Evolutionary conservation across 441 rosid species (phyloP), one percentile per base, ranked within the genome.

Genomic region (Populus hybrid): DNA sequence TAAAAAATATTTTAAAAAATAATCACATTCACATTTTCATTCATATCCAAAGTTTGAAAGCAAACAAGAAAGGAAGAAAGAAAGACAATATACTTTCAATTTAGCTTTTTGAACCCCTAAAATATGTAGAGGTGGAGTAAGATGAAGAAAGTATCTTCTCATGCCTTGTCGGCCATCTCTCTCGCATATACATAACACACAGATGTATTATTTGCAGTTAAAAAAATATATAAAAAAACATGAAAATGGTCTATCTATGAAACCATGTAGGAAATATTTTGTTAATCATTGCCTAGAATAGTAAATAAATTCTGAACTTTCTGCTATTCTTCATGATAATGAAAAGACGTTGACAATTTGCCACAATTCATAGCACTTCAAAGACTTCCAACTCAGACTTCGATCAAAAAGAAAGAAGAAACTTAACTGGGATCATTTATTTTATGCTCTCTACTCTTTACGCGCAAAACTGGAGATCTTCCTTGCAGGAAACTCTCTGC

Each of bases 131-230:
- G 85, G 74, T 81, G 81, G 81, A 79, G 81, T 42, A 75, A 70
- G 79, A 76, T 30, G 81, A 59, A 77, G 82, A 59, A 87, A 81
- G 82, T 84, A 77, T 80, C 32, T 4, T 77, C 69, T 66, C 79
- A 79, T 83, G 86, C 87, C 75, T 81, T 85, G 90, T 89, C 86
- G 90, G 86, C 94, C 92, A 89, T 64, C 20, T 59, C 66, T 68
- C 50, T 69, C 12, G 24, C 40, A 32, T 73, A 6, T 78, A n/a
- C 46, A 11, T 65, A 10, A 30, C 32, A 30, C 4, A 30, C 32
- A 3, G 32, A 30, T 30, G 32, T 30, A 30, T 30, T 30, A 30
- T 30, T 28, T 28, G 30, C 30, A 28, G 4, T 28, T 28, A 28
- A 28, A 2, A 28, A 2, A 28, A 26, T 26, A 26, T 12, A 10